These are phyloP conservation scores for Leccinum olivaceopallidum DNA, from an alignment of 768 basidiomycete genomes.

Conservation along the genomic window DNA sequence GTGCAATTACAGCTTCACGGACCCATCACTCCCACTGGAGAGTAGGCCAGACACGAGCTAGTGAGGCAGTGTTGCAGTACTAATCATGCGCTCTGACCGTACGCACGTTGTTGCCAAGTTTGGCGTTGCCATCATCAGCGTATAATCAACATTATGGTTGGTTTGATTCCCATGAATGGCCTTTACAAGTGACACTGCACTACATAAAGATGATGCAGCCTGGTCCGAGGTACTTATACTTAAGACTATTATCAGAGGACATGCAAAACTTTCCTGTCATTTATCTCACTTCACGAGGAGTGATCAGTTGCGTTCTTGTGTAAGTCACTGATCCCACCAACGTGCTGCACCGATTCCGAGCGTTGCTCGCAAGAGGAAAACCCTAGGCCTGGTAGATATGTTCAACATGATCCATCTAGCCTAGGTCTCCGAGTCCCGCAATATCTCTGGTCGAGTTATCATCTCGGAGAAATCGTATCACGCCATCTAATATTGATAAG, in stretches of 20 bases:
- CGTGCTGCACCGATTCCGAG: background rate
- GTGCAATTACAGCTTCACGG: slow-evolving; percentile 74
- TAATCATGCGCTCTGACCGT: slow-evolving; percentile 4
- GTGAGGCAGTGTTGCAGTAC: slow-evolving; percentile 7
- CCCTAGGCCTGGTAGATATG: no score
- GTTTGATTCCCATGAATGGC: background rate
- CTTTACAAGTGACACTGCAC: background rate
- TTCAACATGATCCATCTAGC: background rate
- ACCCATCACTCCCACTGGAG: slow-evolving; percentile 59
- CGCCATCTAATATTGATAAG: background rate
- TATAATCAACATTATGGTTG: background rate
- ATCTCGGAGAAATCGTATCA: background rate
- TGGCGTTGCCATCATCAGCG: background rate
- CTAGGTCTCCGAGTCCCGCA: background rate
- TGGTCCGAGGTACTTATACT: background rate
- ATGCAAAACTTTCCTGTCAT: background rate
- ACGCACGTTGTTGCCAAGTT: slow-evolving; percentile 2
- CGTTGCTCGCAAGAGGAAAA: background rate
- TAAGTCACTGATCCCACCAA: background rate
- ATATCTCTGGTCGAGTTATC: background rate
- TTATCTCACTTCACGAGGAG: background rate
- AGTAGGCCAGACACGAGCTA: slow-evolving; percentile 34
- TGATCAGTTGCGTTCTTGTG: no score
- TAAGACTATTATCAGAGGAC: background rate
- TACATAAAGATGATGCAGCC: background rate